A percentile compares a stretch with the other conserved stretches of the same genome.
Conservation (phyloP, 176 grass and related monocot species). For the Themeda triandra region DNA sequence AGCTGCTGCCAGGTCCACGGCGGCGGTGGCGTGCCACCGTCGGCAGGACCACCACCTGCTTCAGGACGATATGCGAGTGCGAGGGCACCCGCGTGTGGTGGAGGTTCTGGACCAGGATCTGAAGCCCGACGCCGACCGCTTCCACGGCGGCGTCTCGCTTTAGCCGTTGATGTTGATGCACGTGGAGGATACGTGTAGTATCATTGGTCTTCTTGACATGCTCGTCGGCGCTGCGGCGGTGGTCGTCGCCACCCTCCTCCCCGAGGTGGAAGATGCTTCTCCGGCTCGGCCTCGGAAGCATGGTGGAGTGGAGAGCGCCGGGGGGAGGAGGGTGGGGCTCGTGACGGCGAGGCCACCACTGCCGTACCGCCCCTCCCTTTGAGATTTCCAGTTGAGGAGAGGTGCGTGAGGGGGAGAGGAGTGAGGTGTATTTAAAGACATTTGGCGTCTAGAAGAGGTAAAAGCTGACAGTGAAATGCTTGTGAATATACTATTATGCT, state of each 20-base stretch:
- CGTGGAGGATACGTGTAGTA: not conserved
- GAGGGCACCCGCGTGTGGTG: not conserved
- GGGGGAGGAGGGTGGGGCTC: constrained; percentile 10
- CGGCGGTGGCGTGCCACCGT: not conserved
- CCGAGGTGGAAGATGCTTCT: constrained; percentile 79
- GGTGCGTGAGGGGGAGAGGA: constrained; percentile 15
- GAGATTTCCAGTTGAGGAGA: not conserved
- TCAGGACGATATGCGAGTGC: constrained; percentile 51
- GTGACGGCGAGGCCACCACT: constrained; percentile 11
- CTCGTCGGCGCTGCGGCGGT: not conserved
- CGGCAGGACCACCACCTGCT: constrained; percentile 46
- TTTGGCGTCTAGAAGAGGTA: not conserved
- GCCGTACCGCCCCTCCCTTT: not conserved
- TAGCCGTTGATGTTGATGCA: not conserved
- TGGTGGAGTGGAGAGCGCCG: constrained; percentile 1
- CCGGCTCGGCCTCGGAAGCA: constrained; percentile 52
- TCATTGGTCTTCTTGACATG: not conserved
- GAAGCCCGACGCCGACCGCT: constrained; percentile 49
- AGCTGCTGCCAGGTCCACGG: not conserved
- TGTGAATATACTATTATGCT: not conserved
- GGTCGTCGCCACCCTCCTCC: constrained; percentile 50
- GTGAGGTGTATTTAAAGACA: constrained; percentile 31
- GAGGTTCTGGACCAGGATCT: constrained; percentile 44
- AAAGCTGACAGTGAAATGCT: not conserved
- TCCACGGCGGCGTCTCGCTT: not conserved